phyloP scores from a whole-genome alignment of 2,329 filamentous ascomycete species.

The Colletotrichum nymphaeae region DNA sequence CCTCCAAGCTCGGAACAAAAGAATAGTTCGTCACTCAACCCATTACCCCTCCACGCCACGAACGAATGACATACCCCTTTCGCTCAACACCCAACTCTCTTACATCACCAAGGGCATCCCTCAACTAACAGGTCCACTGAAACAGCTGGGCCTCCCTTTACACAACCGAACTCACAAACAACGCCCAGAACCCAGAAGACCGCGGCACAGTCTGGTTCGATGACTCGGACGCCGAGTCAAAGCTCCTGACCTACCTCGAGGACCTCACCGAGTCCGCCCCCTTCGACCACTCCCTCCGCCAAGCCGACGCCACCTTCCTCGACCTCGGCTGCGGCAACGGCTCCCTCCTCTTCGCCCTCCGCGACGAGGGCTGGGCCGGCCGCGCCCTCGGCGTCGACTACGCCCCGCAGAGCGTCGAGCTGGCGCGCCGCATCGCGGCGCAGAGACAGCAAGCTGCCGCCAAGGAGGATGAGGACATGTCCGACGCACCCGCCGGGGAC shows the following conservation, averaged over 20 bases:
- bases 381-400: conserved; percentile 91
- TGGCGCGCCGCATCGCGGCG: conserved; percentile 73
- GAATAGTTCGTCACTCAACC: conserved; percentile 75
- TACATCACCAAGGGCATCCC: neutral
- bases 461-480: conserved; percentile 34
- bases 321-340: conserved; percentile 97
- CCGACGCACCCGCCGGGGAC: conserved; percentile 40
- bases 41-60: conserved; percentile 9
- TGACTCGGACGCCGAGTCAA: conserved; percentile 87
- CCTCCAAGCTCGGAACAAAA: conserved; percentile 86
- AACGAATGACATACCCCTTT: neutral
- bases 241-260: conserved; percentile 78
- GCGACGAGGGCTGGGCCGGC: conserved; percentile 73
- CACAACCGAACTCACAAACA: conserved; percentile 76
- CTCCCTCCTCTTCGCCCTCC: conserved; percentile 85
- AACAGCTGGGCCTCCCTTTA: conserved; percentile 82
- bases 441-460: conserved; percentile 35
- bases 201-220: conserved; percentile 97
- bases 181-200: conserved; percentile 78
- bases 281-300: conserved; percentile 35
- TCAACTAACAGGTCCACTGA: conserved; percentile 28
- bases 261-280: conserved; percentile 34
- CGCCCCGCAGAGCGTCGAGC: conserved; percentile 76
- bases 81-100: conserved; percentile 14
- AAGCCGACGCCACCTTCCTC: conserved; percentile 67